A percentile compares a stretch with the other conserved stretches of the same genome.
Evolutionary conservation across 768 basidiomycete genomes (phyloP).

Genomic region (Amanita thiersii): DNA sequence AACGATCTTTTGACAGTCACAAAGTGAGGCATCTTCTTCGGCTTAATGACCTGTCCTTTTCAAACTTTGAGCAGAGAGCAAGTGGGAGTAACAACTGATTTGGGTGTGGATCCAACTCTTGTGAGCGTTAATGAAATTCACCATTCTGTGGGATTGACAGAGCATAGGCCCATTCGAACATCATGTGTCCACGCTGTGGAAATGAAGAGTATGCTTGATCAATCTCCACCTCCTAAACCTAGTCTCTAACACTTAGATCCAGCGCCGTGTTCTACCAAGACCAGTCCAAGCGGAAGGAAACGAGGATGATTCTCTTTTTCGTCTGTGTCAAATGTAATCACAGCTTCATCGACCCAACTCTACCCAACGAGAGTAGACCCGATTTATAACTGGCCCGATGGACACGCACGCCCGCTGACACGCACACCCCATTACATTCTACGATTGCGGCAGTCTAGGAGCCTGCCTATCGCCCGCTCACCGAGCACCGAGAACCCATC

Average conservation of each 20-base stretch:
- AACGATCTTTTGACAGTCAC: slow-evolving; percentile 92
- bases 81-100: slow-evolving; percentile 82
- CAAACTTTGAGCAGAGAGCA: slow-evolving; percentile 59
- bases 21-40: slow-evolving; percentile 45
- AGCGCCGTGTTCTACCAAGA: slow-evolving; percentile 95
- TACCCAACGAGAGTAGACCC: slow-evolving; percentile 38
- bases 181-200: slow-evolving; percentile 75
- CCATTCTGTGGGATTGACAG: neutral
- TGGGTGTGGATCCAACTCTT: slow-evolving; percentile 85
- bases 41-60: slow-evolving; percentile 2
- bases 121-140: slow-evolving; percentile 27
- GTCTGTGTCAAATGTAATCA: slow-evolving; percentile 81
- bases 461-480: no score
- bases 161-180: slow-evolving; percentile 71
- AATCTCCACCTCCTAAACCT: neutral
- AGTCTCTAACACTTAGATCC: slow-evolving; percentile 8
- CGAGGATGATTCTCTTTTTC: slow-evolving; percentile 89
- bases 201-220: slow-evolving; percentile 64
- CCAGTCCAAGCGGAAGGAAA: slow-evolving; percentile 94
- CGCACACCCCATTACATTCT: neutral
- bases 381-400: slow-evolving; percentile 10
- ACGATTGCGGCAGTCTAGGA: no score
- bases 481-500: no score
- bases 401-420: neutral
- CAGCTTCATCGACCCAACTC: slow-evolving; percentile 62